Percentiles rank a stretch among this genome's conserved stretches.
phyloP scores from a whole-genome alignment of 2,329 filamentous ascomycete species.

The Trichoderma aggressivum region DNA sequence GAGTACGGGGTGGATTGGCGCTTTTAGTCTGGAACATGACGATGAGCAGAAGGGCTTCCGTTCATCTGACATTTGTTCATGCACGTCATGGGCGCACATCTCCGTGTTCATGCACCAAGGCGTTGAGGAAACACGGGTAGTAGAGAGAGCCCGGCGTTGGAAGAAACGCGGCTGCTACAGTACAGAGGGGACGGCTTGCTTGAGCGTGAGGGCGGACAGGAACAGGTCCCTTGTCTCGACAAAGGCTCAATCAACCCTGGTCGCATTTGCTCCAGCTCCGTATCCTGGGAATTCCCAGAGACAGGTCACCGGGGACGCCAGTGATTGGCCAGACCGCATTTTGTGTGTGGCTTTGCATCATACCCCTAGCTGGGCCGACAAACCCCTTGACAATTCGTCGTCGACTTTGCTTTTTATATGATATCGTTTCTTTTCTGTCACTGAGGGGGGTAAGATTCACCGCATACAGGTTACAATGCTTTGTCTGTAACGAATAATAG shows the following conservation, averaged over 20 bases:
- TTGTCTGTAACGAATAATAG: neutral
- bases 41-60: neutral
- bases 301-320: constrained; percentile 27
- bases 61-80: constrained; percentile 11
- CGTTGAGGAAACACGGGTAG: neutral
- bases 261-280: constrained; percentile 25
- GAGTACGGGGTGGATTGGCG: neutral
- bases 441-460: neutral
- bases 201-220: neutral
- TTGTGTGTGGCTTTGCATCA: neutral
- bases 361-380: constrained; percentile 2
- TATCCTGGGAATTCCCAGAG: constrained; percentile 29
- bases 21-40: neutral
- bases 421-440: neutral
- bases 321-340: constrained; percentile 26
- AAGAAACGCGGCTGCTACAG: neutral
- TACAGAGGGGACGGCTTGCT: neutral
- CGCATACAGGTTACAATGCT: neutral
- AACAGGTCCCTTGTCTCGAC: neutral
- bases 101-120: constrained; percentile 13
- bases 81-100: constrained; percentile 7
- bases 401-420: neutral
- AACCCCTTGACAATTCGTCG: neutral
- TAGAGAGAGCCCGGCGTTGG: neutral
- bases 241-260: constrained; percentile 8